Percentiles rank a stretch among this genome's conserved stretches.
Evolutionary conservation across 768 basidiomycete genomes (phyloP).

Genomic region (Tricholoma flavovirens): DNA sequence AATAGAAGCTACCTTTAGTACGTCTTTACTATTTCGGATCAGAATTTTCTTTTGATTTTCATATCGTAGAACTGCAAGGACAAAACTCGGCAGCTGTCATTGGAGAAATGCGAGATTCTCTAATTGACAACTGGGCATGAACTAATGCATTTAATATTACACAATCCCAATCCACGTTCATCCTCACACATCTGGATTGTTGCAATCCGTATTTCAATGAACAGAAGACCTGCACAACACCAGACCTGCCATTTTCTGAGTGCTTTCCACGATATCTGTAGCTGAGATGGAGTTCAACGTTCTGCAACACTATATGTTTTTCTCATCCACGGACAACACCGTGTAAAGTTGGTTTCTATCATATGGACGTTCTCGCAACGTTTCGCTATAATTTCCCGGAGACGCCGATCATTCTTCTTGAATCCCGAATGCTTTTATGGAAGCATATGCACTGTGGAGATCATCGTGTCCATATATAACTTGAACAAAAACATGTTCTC

Average conservation of each 20-base stretch:
- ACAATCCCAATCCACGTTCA: background rate
- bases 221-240: background rate
- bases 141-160: background rate
- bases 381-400: background rate
- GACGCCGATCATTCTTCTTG: background rate
- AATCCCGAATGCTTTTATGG: background rate
- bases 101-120: conserved; percentile 85
- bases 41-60: background rate
- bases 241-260: background rate
- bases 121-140: conserved; percentile 92
- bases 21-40: background rate
- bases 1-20: conserved; percentile 96
- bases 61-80: conserved; percentile 71
- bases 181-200: background rate
- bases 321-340: background rate
- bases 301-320: background rate
- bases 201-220: background rate
- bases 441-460: background rate
- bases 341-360: background rate
- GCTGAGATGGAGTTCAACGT: background rate
- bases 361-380: background rate
- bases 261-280: too few species aligned
- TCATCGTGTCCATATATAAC: background rate
- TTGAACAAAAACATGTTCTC: background rate
- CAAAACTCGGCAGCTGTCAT: conserved; percentile 78